These are phyloP conservation scores for Filobasidium floriforme DNA, from an alignment of 768 basidiomycete genomes.

Conservation along the genomic window DNA sequence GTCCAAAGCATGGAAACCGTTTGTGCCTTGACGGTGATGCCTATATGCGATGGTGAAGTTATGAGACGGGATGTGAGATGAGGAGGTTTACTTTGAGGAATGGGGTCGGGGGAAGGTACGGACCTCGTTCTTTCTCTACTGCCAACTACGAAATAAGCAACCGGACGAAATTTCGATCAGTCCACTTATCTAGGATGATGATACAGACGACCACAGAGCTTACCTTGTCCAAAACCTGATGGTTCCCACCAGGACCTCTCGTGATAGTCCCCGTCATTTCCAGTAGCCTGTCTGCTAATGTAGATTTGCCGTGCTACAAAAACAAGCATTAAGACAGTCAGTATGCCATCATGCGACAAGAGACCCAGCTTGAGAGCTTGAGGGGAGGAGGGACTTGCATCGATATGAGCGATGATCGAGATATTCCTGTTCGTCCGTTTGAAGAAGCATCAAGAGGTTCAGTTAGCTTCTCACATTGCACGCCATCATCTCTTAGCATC, in stretches of 20 bases:
- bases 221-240: conserved; percentile 49
- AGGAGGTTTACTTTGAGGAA: not conserved
- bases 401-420: conserved; percentile 94
- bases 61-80: not conserved
- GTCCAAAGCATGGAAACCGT: conserved; percentile 75
- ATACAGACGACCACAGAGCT: conserved; percentile 61
- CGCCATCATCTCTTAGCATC: too few species aligned
- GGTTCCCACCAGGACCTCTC: conserved; percentile 72
- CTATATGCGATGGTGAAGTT: too few species aligned
- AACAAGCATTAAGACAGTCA: conserved; percentile 7
- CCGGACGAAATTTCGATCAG: not conserved
- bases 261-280: conserved; percentile 80
- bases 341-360: not conserved
- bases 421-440: conserved; percentile 55
- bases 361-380: conserved; percentile 3
- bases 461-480: not conserved
- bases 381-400: conserved; percentile 44
- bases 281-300: conserved; percentile 67
- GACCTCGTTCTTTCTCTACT: conserved; percentile 65
- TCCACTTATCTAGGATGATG: not conserved
- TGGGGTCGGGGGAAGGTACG: too few species aligned
- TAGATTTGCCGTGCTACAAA: conserved; percentile 92
- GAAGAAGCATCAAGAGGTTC: not conserved
- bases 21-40: conserved; percentile 94
- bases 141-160: not conserved